Conservation (phyloP, 2,329 filamentous ascomycete genomes). For the Penicillium carneum region DNA sequence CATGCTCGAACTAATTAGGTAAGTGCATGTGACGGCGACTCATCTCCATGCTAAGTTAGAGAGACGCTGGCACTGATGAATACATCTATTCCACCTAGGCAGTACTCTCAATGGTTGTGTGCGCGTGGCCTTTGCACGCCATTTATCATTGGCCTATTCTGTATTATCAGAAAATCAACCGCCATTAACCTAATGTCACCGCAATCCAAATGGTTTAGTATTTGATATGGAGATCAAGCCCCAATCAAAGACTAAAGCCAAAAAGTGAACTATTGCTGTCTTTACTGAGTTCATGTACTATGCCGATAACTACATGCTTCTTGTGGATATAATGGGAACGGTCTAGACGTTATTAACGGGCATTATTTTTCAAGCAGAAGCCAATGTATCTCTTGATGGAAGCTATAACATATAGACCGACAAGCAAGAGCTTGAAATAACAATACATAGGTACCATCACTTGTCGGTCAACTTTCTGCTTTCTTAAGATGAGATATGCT, state of each 20-base stretch:
- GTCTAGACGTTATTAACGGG: too few relatives aligned
- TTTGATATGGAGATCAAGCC: not conserved
- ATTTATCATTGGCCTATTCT: too few relatives aligned
- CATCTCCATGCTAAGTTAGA: not conserved
- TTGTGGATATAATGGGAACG: not conserved
- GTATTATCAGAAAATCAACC: too few relatives aligned
- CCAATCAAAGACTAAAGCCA: not conserved
- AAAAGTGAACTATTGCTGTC: too few relatives aligned
- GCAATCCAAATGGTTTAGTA: not conserved
- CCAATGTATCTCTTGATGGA: too few relatives aligned
- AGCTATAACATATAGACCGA: not conserved
- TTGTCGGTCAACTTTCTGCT: not conserved
- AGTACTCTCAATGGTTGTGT: not conserved
- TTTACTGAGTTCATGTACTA: not conserved
- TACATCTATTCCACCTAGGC: not conserved
- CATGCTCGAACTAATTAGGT: not conserved
- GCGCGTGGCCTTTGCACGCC: not conserved
- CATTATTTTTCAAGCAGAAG: not conserved
- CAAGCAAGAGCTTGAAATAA: not conserved
- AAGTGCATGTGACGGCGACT: not conserved
- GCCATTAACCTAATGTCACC: not conserved
- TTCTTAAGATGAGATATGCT: not conserved
- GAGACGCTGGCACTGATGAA: not conserved
- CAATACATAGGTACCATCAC: not conserved
- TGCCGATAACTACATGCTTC: not conserved